Conservation (phyloP, 169 alveolate genomes). For the Plasmodium fragile region DNA sequence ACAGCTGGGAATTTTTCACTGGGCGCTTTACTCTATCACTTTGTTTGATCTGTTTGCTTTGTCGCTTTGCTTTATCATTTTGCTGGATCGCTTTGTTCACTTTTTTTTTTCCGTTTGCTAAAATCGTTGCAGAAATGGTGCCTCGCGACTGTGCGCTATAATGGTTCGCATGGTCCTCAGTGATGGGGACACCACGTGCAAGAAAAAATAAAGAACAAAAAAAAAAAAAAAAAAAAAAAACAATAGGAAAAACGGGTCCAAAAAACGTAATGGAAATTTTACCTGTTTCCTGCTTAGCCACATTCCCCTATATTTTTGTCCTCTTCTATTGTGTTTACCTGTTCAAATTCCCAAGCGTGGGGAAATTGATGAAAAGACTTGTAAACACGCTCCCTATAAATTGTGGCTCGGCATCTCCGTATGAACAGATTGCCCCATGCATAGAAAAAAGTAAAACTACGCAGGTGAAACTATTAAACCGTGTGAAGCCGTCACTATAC, state of each 20-base stretch:
- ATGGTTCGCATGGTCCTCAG: background rate
- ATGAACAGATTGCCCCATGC: background rate
- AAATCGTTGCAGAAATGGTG: background rate
- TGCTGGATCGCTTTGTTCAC: background rate
- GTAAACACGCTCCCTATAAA: background rate
- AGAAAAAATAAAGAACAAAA: background rate
- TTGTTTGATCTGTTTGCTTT: no score
- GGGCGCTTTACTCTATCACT: background rate
- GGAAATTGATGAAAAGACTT: background rate
- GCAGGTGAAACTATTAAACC: background rate
- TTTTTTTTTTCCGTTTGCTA: background rate
- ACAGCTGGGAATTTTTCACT: background rate
- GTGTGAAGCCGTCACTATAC: background rate
- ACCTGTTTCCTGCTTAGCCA: background rate
- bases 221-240: background rate
- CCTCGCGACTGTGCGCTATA: background rate
- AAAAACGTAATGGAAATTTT: background rate
- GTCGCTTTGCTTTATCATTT: background rate
- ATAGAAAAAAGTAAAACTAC: background rate
- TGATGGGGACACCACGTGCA: background rate
- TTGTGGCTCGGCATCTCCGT: background rate
- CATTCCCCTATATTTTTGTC: background rate
- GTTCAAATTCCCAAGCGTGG: background rate
- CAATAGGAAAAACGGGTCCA: background rate
- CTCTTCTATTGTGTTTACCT: background rate